Conservation (phyloP, 345 rosid species). For the Limnanthes douglasii region DNA sequence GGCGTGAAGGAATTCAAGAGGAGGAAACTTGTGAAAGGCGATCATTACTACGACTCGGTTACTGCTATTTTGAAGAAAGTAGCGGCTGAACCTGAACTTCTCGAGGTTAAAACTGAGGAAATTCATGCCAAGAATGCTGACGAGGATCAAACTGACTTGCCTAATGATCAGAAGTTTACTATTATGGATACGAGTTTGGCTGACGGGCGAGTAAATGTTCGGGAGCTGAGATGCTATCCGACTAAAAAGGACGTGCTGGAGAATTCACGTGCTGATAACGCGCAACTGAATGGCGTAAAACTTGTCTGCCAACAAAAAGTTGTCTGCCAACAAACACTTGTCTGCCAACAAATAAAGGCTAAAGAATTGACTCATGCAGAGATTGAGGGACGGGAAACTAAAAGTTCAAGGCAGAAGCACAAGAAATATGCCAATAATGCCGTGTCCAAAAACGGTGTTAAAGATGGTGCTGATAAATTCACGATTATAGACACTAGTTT, state of each 20-base stretch:
- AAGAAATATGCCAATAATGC: too few species aligned
- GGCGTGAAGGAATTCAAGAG: constrained; percentile 34
- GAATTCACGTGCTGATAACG: too few species aligned
- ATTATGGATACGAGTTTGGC: constrained; percentile 29
- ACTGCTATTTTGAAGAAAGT: constrained; percentile 33
- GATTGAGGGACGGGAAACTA: constrained; percentile 3
- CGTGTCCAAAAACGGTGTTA: too few species aligned
- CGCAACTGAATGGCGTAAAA: too few species aligned
- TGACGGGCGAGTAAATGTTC: constrained; percentile 17
- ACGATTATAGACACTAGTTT: constrained; percentile 33
- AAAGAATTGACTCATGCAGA: too few species aligned
- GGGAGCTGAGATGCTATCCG: constrained; percentile 16
- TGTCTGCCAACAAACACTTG: too few species aligned
- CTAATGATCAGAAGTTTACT: constrained; percentile 26
- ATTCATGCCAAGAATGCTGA: too few species aligned
- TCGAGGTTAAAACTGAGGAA: constrained; percentile 29
- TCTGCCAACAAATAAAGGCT: too few species aligned
- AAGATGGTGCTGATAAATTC: constrained; percentile 11
- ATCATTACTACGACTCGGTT: constrained; percentile 34
- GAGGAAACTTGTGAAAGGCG: constrained; percentile 34
- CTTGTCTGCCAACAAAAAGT: too few species aligned
- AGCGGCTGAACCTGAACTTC: constrained; percentile 33
- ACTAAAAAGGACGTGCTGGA: too few species aligned
- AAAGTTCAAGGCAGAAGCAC: constrained; percentile 8
- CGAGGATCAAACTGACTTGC: too few species aligned